These are phyloP conservation scores for Daldinia sp. DNA, from an alignment of 2,329 filamentous ascomycete species.

Conservation along the genomic window DNA sequence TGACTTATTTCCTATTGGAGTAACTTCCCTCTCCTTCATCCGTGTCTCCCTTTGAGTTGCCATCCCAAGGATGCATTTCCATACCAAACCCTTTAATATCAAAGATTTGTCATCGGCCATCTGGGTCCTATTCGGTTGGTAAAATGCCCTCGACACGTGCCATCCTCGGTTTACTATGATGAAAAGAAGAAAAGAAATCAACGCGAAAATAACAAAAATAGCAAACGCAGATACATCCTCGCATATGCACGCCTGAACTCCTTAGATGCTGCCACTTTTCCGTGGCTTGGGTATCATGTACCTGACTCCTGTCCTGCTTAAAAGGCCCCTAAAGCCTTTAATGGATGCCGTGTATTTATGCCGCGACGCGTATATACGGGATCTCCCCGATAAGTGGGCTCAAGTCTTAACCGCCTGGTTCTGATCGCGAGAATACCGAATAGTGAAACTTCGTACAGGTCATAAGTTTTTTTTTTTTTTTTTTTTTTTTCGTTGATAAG, in stretches of 20 bases:
- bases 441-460: no score
- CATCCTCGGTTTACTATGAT: neutral
- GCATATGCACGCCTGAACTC: neutral
- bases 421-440: no score
- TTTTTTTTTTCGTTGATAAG: no score
- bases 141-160: neutral
- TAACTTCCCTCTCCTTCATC: neutral
- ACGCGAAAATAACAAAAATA: neutral
- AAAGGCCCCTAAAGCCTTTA: no score
- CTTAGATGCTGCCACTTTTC: no score
- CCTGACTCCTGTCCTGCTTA: no score
- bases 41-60: neutral
- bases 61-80: neutral
- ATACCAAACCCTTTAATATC: neutral
- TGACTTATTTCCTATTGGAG: conserved; percentile 18
- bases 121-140: no score
- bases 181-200: neutral
- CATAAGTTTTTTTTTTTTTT: no score
- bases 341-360: no score
- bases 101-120: neutral
- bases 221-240: neutral
- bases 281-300: neutral
- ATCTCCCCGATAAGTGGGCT: no score
- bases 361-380: no score
- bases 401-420: no score